A percentile compares a stretch with the other conserved stretches of the same genome.
These are phyloP conservation scores for Hymenoscyphus occultus DNA, from an alignment of 2,329 filamentous ascomycete genomes.

Conservation along the genomic window DNA sequence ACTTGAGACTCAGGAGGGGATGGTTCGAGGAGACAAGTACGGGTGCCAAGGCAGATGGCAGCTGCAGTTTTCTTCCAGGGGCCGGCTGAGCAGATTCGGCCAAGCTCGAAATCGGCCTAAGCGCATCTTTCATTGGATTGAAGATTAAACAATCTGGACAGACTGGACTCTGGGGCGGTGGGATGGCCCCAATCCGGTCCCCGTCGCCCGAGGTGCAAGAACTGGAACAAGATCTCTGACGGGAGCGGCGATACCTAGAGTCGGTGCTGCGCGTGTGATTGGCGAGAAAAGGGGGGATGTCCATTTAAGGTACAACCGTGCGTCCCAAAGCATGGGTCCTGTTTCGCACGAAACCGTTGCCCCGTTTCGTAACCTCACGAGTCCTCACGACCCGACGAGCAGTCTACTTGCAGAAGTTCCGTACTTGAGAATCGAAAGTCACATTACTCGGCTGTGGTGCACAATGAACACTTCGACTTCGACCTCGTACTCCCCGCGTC, in stretches of 20 bases:
- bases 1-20: constrained; percentile 3
- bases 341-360: constrained; percentile 10
- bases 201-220: constrained; percentile 11
- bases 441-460: no score
- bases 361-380: constrained; percentile 10
- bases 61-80: neutral
- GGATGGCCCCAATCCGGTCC: constrained; percentile 15
- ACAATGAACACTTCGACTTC: no score
- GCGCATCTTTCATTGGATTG: neutral
- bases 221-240: constrained; percentile 31
- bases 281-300: constrained; percentile 8
- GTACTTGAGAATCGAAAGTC: neutral
- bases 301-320: constrained; percentile 6
- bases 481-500: no score
- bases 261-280: constrained; percentile 13
- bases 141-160: neutral
- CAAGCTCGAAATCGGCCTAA: neutral
- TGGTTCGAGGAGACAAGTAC: constrained; percentile 1
- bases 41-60: constrained; percentile 10
- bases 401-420: neutral
- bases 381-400: constrained; percentile 1
- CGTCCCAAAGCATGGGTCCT: constrained; percentile 1
- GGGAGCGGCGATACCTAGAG: constrained; percentile 15
- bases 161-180: neutral
- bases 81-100: neutral